A percentile compares a stretch with the other conserved stretches of the same genome.
These are phyloP conservation scores for Clitocybe nebularis DNA, from an alignment of 1,284 basidiomycete species.

Conservation along the genomic window DNA sequence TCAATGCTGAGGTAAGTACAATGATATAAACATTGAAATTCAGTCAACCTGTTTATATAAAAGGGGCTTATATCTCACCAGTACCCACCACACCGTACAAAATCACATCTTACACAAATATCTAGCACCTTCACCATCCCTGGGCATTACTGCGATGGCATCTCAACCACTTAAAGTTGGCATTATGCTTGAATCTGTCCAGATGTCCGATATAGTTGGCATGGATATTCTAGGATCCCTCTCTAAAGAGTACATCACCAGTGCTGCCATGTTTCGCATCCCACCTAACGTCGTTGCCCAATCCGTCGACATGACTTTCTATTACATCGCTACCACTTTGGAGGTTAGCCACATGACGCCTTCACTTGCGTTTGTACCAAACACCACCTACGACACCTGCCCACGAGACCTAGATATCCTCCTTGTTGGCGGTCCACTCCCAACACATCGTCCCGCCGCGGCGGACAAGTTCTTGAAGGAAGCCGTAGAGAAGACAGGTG, in stretches of 20 bases:
- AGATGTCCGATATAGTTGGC: background rate
- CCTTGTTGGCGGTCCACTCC: background rate
- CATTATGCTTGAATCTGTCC: background rate
- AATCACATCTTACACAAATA: too few species aligned
- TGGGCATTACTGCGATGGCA: too few species aligned
- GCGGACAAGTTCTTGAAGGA: background rate
- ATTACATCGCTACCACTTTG: background rate
- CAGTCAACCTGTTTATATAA: too few species aligned
- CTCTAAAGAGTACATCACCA: background rate
- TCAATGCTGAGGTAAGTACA: too few species aligned
- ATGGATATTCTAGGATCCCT: background rate
- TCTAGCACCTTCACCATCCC: too few species aligned
- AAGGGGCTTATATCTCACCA: too few species aligned
- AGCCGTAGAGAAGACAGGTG: background rate
- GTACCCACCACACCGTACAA: too few species aligned
- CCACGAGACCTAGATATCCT: constrained; percentile 4
- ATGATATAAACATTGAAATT: too few species aligned
- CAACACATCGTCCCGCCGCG: background rate
- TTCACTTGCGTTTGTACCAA: background rate
- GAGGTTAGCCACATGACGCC: background rate
- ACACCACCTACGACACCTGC: background rate
- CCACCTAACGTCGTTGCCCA: background rate
- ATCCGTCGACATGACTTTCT: background rate
- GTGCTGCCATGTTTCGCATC: background rate
- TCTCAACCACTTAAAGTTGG: background rate